These are phyloP conservation scores for Arthrobotrys entomopaga DNA, from an alignment of 2,329 filamentous ascomycete genomes.

Conservation along the genomic window DNA sequence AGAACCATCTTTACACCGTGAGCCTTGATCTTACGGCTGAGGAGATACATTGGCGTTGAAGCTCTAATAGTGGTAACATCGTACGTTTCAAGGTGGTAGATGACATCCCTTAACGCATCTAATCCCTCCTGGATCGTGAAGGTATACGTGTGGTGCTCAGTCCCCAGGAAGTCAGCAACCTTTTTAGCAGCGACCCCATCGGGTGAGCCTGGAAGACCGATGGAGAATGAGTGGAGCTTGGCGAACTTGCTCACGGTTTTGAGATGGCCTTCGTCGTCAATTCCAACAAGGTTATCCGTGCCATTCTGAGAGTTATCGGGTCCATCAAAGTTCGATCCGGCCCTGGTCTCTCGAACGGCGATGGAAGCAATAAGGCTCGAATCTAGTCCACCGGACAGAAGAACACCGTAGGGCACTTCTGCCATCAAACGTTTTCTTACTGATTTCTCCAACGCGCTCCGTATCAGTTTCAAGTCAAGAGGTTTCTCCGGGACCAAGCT, in stretches of 20 bases:
- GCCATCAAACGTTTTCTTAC: constrained; percentile 98
- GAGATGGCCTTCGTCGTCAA: constrained; percentile 90
- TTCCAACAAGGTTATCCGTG: constrained; percentile 79
- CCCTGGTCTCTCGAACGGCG: constrained; percentile 88
- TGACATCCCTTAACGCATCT: constrained; percentile 95
- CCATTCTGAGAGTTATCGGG: constrained; percentile 66
- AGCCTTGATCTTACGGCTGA: constrained; percentile 98
- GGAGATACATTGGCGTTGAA: constrained; percentile 97
- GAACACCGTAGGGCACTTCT: constrained; percentile 95
- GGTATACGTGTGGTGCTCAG: constrained; percentile 97
- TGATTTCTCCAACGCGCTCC: constrained; percentile 84
- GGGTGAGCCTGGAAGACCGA: constrained; percentile 90
- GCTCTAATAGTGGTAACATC: constrained; percentile 98
- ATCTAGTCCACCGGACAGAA: constrained; percentile 93
- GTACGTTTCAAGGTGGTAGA: constrained; percentile 96
- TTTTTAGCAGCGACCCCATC: constrained; percentile 91
- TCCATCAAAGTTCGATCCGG: constrained; percentile 69
- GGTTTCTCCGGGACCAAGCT: constrained; percentile 79
- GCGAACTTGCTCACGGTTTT: constrained; percentile 90
- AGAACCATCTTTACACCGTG: constrained; percentile 99
- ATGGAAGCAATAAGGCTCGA: constrained; percentile 95
- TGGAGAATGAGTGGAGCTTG: constrained; percentile 98
- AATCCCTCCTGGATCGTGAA: constrained; percentile 98
- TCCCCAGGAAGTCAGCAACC: constrained; percentile 95
- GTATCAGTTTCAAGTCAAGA: constrained; percentile 82